Conservation (phyloP, 1,284 basidiomycete genomes). For the Microbotryum saponariae region DNA sequence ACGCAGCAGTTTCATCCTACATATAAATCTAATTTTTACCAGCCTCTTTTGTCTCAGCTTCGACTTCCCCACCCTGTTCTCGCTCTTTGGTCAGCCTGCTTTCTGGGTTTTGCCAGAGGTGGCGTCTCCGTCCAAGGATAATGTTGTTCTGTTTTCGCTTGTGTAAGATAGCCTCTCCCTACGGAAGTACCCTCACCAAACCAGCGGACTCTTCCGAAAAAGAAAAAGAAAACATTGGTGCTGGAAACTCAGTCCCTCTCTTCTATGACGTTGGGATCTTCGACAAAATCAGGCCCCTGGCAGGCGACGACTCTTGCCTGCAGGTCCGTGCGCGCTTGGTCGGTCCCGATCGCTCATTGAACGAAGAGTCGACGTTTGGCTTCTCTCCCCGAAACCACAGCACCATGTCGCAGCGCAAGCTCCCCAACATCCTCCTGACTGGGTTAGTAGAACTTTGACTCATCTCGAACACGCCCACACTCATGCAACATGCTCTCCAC, state of each 20-base stretch:
- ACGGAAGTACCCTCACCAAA: neutral
- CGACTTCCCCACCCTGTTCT: neutral
- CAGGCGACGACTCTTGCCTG: neutral
- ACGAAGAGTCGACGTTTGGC: too few relatives aligned
- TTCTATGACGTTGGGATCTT: neutral
- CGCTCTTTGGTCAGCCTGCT: neutral
- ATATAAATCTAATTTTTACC: conserved; percentile 30
- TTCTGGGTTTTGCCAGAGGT: too few relatives aligned
- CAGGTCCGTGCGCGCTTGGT: neutral
- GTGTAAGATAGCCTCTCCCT: conserved; percentile 42
- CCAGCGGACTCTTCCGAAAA: too few relatives aligned
- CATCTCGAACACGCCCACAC: neutral
- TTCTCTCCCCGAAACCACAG: neutral
- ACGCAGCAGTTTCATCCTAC: too few relatives aligned
- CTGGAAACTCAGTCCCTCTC: neutral
- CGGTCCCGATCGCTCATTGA: too few relatives aligned
- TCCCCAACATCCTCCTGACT: conserved; percentile 85
- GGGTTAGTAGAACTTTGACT: conserved; percentile 46
- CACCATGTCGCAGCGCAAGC: conserved; percentile 2
- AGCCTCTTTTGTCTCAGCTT: conserved; percentile 4
- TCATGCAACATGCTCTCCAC: neutral
- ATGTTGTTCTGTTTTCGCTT: conserved; percentile 54
- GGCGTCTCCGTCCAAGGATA: neutral
- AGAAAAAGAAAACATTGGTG: neutral
- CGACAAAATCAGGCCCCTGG: too few relatives aligned